Base-by-base conservation (phyloP, 2,329 filamentous ascomycete genomes). In the Blastomyces gilchristii region DNA sequence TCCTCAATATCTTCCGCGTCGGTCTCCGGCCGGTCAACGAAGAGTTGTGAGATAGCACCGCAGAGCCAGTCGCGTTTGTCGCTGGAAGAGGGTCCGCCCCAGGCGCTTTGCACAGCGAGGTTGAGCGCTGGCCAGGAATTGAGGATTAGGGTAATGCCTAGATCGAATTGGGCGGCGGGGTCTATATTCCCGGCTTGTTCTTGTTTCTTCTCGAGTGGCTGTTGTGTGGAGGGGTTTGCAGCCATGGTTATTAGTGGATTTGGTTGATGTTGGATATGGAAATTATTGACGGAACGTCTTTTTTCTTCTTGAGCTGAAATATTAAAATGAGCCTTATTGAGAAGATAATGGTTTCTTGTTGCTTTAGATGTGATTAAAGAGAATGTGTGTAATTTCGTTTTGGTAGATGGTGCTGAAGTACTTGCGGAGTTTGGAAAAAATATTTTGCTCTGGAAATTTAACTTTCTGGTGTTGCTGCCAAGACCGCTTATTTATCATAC, bases 61-160 rank as follows among this genome's bases (percentile, higher is more conserved):
- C 90, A 93, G 71, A 99, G 90, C 93, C 92, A 97, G 81, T 96
- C 93, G 71, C 93, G 89, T 80, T 97, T 97, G 76, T 95, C 91
- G 65, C 82, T 76, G 28, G 86, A 88, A 71, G 91, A 86, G 50
- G 90, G 85, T 1, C 93, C 94, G 70, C 93, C 94, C 88, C 92
- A 96, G 77, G 85, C 82, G 75, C 90, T 91, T 73, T 89, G 84
- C 54, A 97, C 90, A 57, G 94, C 91, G 72, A 96, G 86, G 58
- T 88, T 88, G 62, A 99, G 87, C 41, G 90, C 88, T 8, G 89
- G 87, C 94, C 94, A 99, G 72, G 89, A 84, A 79, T 92, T 86
- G 68, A 99, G 85, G 53, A 88, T 80, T 73, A 94, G 87, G 74
- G 90, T 91, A 69, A 97, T 88, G 72, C 86, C 89, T 71, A 94